Base-by-base conservation (phyloP, 805 yeast species). In the Saccharomyces eubayanus region DNA sequence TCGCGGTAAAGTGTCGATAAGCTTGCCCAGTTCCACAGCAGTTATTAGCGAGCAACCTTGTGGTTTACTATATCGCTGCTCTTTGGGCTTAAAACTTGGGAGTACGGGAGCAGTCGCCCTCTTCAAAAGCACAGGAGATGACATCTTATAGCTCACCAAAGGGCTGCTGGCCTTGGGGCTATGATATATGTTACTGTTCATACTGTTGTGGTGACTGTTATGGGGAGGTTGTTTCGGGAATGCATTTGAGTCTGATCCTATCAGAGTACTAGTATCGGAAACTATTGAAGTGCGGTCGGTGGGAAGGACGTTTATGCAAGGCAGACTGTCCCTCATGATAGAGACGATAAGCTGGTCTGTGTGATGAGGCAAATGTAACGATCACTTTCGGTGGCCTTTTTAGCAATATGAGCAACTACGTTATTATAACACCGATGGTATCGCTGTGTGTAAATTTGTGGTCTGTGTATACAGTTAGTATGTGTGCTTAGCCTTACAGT, bases 61-160 rank as follows among this genome's bases (percentile, higher is more conserved):
- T 20, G 68, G 70, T 43, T 60, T 65, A 5, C 55, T 54, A 48
- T 61, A 57, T 45, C 60, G 60, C 49, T 56, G 59, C 28, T 63
- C 66, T 48, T 65, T 60, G 5, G 66, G 59, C 48, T 61, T 60
- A 53, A 61, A 61, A 31, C 59, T 53, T 20, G 64, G 62, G 10
- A 60, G 52, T 14, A 57, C 55, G 6, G 63, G 62, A 9, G 59
- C 55, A 6, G 59, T 51, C 11, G 53, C 57, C 16, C 53, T 55
- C 41, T 54, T 54, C 41, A 56, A 41, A 24, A 56, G 21, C 43
- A 56, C 55, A 14, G 59, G 59, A 20, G 43, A 36, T 16, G 43
- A 36, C 16, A 24, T n/a, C 24, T 36, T 46, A 28, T 46, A 24
- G 30, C 48, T 46, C 30, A 46, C 48, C 11, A 46, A 46, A n/a